Base-by-base conservation (phyloP, 129 eudicot species). In the Artemisia tridentata region DNA sequence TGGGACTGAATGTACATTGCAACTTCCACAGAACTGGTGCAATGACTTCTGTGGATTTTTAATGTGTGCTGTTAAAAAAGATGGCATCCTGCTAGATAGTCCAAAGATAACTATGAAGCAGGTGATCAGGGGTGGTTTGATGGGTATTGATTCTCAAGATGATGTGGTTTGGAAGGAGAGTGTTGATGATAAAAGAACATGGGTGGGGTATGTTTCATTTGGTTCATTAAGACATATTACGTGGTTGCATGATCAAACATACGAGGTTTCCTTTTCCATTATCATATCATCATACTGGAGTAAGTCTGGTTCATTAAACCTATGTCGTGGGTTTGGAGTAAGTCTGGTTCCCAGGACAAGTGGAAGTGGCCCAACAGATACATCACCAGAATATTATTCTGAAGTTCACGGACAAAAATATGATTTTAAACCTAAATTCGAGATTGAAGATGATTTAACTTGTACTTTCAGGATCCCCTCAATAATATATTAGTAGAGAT, bases 191-290 rank as follows among this genome's bases (percentile, higher is more conserved):
- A n/a, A 50, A 50, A 50, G 0, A 31, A 15, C 48, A 21, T 25
- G 6, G 15, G 48, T 62, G 9, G 67, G 49, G 38, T 62, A 62
- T 62, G 46, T 62, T 31, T 29, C 67, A 9, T 62, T 62, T 58
- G 25, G 63, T 12, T 58, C 63, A 21, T 58, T 58, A 14, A 58
- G 31, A 20, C 31, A 20, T 27, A 31, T 13, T 38, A 2, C 11
- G 0, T 62, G 48, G 11, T 62, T 25, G n/a, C n/a, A n/a, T 7
- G 16, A 15, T 62, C n/a, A 31, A 29, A 29, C 17, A 6, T 31
- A 12, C 67, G 31, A 62, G 11, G 45, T 38, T 38, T 38, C 45
- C 9, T 38, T 38, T 38, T 38, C 11, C 34, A 29, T 29, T 29
- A 46, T 3, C 20, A 5, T 9, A 7, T 2, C 13, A 14, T 15